Evolutionary conservation across 1,284 basidiomycete species (phyloP).

Genomic region (Trametes pubescens): DNA sequence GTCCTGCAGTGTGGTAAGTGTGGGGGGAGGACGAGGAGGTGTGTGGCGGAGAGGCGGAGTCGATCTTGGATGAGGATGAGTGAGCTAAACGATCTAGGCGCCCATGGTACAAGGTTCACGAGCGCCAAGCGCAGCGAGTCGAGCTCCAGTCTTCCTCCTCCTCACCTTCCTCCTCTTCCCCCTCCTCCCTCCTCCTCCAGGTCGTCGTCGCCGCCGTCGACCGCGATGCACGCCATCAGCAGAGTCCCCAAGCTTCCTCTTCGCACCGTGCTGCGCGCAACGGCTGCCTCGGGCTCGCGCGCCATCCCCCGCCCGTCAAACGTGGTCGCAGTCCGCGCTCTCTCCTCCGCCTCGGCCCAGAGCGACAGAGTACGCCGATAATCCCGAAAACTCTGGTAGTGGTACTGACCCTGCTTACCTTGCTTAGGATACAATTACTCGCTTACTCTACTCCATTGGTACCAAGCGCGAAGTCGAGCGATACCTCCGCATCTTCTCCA

Average conservation of each 20-base stretch:
- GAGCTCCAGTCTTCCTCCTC: constrained; percentile 4
- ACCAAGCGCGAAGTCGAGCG: constrained; percentile 96
- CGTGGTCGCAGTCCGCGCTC: constrained; percentile 45
- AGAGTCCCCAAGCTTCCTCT: constrained; percentile 31
- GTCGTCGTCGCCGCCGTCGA: constrained; percentile 10
- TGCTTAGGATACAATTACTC: constrained; percentile 88
- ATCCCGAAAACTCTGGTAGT: not conserved
- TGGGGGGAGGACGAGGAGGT: too few relatives aligned
- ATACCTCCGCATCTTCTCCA: constrained; percentile 95
- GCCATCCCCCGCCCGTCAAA: constrained; percentile 47
- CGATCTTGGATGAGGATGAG: too few relatives aligned
- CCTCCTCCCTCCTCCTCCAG: constrained; percentile 2
- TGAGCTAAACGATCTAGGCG: constrained; percentile 11
- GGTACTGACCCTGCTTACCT: not conserved
- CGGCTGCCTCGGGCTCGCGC: constrained; percentile 55
- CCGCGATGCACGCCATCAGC: constrained; percentile 38
- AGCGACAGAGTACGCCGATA: constrained; percentile 58
- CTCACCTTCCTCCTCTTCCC: constrained; percentile 14
- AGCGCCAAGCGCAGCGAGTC: not conserved
- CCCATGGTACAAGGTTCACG: constrained; percentile 2
- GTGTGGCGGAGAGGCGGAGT: too few relatives aligned
- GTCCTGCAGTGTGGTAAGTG: not conserved
- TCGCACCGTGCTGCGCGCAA: constrained; percentile 38
- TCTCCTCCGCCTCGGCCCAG: constrained; percentile 60
- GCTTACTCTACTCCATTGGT: constrained; percentile 93